These are phyloP conservation scores for Yamadazyma scolyti DNA, from an alignment of 805 yeast species.

Conservation along the genomic window DNA sequence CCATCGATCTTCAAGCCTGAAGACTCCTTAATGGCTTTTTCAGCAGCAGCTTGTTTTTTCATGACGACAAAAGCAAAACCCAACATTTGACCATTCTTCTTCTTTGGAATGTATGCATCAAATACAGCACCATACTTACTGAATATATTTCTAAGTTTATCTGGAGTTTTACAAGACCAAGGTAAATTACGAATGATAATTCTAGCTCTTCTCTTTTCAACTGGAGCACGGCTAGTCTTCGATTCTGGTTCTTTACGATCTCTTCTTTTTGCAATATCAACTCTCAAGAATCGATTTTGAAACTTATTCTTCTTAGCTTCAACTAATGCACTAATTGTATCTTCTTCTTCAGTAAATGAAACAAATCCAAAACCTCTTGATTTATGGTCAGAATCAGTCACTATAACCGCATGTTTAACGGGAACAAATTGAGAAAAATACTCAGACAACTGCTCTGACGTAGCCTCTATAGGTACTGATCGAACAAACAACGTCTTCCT, in stretches of 20 bases:
- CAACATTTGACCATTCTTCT: constrained; percentile 80
- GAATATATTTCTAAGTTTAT: constrained; percentile 65
- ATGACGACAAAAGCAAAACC: constrained; percentile 95
- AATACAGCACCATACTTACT: constrained; percentile 78
- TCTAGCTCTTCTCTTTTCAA: constrained; percentile 81
- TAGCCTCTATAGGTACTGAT: constrained; percentile 74
- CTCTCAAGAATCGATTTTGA: constrained; percentile 61
- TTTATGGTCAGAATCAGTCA: constrained; percentile 67
- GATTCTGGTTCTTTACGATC: constrained; percentile 52
- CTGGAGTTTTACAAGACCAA: constrained; percentile 86
- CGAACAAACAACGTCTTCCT: constrained; percentile 79
- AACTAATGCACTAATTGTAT: constrained; percentile 70
- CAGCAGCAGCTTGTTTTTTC: constrained; percentile 76
- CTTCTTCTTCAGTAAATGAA: constrained; percentile 80
- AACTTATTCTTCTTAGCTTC: constrained; percentile 65
- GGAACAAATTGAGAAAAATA: constrained; percentile 92
- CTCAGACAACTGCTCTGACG: constrained; percentile 76
- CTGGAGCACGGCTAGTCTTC: constrained; percentile 24
- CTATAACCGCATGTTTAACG: constrained; percentile 91
- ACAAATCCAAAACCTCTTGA: constrained; percentile 97
- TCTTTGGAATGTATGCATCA: constrained; percentile 86
- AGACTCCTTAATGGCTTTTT: constrained; percentile 71
- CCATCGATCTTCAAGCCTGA: constrained; percentile 80
- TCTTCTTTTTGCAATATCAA: constrained; percentile 91
- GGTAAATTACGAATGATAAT: constrained; percentile 90